Conservation (phyloP, 768 basidiomycete genomes). For the Porpolomopsis calyptriformis region DNA sequence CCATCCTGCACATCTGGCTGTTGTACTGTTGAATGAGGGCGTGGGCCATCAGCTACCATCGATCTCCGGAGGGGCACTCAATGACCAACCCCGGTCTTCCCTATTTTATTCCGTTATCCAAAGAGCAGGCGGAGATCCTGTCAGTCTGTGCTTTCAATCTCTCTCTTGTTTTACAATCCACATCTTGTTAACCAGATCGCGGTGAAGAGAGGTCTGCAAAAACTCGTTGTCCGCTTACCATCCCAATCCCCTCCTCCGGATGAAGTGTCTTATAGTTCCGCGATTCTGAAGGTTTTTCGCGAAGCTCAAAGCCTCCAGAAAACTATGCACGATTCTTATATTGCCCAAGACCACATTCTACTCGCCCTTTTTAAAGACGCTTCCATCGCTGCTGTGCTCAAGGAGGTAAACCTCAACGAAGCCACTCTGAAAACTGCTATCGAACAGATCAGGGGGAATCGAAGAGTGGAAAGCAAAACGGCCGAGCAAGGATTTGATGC, state of each 20-base stretch:
- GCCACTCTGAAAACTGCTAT: constrained; percentile 66
- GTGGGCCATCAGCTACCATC: constrained; percentile 21
- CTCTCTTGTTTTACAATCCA: neutral
- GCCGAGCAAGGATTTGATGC: constrained; percentile 94
- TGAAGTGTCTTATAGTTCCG: constrained; percentile 53
- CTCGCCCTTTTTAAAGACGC: constrained; percentile 74
- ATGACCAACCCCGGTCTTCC: constrained; percentile 25
- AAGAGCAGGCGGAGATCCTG: constrained; percentile 77
- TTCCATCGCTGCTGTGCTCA: constrained; percentile 56
- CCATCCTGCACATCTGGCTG: constrained; percentile 74
- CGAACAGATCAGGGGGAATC: constrained; percentile 71
- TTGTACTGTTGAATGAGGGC: constrained; percentile 67
- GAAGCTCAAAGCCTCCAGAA: constrained; percentile 73
- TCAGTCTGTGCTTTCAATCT: constrained; percentile 26
- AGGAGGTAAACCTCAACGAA: constrained; percentile 66
- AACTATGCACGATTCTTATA: constrained; percentile 81
- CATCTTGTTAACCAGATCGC: constrained; percentile 25
- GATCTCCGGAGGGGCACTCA: constrained; percentile 25
- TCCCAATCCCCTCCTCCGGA: constrained; percentile 80
- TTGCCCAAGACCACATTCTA: constrained; percentile 87
- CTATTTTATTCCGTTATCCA: constrained; percentile 72
- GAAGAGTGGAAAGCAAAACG: constrained; percentile 72
- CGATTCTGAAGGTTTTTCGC: constrained; percentile 51
- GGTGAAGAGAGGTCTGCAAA: constrained; percentile 66
- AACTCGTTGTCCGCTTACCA: constrained; percentile 70